Base-by-base conservation (phyloP, 768 basidiomycete species). In the Phanerochaete carnosa region DNA sequence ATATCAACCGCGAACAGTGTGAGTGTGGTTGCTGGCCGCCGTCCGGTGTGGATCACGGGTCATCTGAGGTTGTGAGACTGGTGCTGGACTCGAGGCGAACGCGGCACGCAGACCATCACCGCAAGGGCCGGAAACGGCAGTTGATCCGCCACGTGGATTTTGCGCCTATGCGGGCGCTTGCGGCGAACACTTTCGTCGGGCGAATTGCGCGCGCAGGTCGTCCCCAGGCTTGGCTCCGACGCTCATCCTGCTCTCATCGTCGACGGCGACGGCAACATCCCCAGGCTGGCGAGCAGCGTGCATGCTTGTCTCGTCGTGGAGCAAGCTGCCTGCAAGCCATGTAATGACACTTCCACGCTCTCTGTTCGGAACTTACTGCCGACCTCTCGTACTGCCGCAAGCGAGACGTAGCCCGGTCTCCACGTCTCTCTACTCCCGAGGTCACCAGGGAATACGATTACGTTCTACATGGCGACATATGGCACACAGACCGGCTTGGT, bases 251-350 rank as follows among this genome's bases (percentile, higher is more conserved):
- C 45, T 4, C 43, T 30, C 43, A 7, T 29, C 56, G 22, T 26
- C 57, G 56, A 55, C 29, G n/a, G n/a, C n/a, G 37, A 25, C 49
- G 35, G 22, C 47, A 22, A 30, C n/a, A 39, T n/a, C 51, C 19
- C 37, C 57, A 26, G 51, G 51, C 51, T 52, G 13, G 19, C 51
- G 30, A 33, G 51, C 51, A 52, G 23, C 13, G 12, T 79, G 79
- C 68, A 74, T 69, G 66, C 68, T 65, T 62, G 63, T 46, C 58
- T 7, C 28, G 30, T 23, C 33, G 13, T 11, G 51, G 47, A 39
- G 57, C 46, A 37, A 49, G 61, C 60, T 52, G 16, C 62, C 58
- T 54, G 45, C 64, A 57, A 74, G 67, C 70, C 66, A 80, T 79
- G 79, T 76, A 65, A 72, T 73, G 71, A 66, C 45, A 46, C 60